Evolutionary conservation across 306 rosid genomes (phyloP), one percentile per base, ranked within the genome.

Genomic region (Dryas octopetala): DNA sequence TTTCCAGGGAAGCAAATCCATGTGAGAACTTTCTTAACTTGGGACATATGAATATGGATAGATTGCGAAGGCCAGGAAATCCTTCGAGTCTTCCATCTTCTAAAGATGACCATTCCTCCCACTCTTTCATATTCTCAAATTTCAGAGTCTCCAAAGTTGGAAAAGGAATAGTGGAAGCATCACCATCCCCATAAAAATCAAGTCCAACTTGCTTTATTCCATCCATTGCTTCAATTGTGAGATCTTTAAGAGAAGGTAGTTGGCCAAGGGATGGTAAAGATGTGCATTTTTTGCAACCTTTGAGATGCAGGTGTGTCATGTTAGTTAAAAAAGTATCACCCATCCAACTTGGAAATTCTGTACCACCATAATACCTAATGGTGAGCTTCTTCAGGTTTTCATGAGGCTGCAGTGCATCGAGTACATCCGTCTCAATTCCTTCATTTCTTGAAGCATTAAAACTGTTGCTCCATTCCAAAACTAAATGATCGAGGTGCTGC

Each of bases 381-480:
- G 67, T 44, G 43, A 80, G 79, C 64, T 82, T 54, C 15, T 68
- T 51, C 49, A 23, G 12, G 19, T 23, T 66, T 50, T 55, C 67
- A 65, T 80, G 73, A 62, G 83, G 83, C 52, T 69, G 62, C 23
- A 80, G 71, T 17, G 67, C 74, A 57, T 80, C 79, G 32, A 80
- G 76, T 53, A 80, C 79, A 23, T 62, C 51, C 1, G 49, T 52
- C 6, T 69, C 62, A 41, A 32, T 69, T 6, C 26, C 53, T 69
- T 75, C 79, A 43, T 69, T 72, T 60, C 58, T 68, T 0, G 73
- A 80, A 66, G 45, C 63, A 16, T 80, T 55, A 26, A 10, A 52
- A 38, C 48, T 67, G 72, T 44, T 52, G 49, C 74, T 69, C 74
- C 74, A 69, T 15, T 51, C 74, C 61, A 69, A 40, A 51, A 69